Evolutionary conservation across 2,329 filamentous ascomycete genomes (phyloP), one percentile per base, ranked within the genome.

Genomic region (Verticillium longisporum): DNA sequence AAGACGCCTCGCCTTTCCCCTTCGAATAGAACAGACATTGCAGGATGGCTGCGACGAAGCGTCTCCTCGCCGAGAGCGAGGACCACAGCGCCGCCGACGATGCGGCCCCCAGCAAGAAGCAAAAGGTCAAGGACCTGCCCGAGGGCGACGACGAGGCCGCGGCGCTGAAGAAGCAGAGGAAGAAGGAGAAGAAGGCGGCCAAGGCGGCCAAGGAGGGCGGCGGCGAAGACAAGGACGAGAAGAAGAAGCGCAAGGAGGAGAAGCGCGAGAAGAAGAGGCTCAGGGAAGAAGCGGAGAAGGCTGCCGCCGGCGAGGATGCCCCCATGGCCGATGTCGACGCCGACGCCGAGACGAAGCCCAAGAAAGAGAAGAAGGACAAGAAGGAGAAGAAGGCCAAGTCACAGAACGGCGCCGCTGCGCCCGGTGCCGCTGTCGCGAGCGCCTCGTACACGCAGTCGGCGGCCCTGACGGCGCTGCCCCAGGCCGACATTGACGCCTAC

Each of bases 401-500:
- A 66, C 59, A 64, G 66, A 58, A 36, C 57, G 38, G 36, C 32
- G n/a, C n/a, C n/a, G n/a, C n/a, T n/a, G n/a, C n/a, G n/a, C n/a
- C n/a, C n/a, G n/a, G n/a, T n/a, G 61, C 69, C 21, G 65, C 68
- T 11, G 56, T 65, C 4, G 60, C 65, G 21, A 60, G 61, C 13
- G 66, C 68, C 60, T 59, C 70, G 26, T 93, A 95, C 73, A 77
- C 76, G 36, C 86, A 94, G 74, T 82, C 85, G 62, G 71, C 82
- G 26, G 82, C 83, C 60, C 81, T 96, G 55, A 79, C 81, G 57
- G 82, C 84, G 55, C 77, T 95, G 2, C 81, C 92, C 18, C 88
- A 94, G 72, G 77, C 85, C 58, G 86, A 93, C 60, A 87, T 97
- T 68, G 86, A 95, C 68, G 77, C 82, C 41, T 98, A 93, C 77